These are phyloP conservation scores for Plasmodium yoelii DNA, from an alignment of 169 alveolate genomes.

Conservation along the genomic window DNA sequence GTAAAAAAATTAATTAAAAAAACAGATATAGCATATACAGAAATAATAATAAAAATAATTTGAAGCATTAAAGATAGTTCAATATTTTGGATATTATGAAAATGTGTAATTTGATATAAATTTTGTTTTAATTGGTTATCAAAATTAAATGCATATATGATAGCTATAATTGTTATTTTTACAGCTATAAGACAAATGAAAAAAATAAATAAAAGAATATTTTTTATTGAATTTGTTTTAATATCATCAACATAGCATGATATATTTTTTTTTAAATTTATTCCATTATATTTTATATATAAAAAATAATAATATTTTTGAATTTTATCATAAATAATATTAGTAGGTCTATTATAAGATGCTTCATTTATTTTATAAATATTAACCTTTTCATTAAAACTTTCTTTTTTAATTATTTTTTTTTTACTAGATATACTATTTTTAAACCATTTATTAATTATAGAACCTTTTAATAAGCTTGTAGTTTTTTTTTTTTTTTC, in stretches of 20 bases:
- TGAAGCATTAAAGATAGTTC: constrained; percentile 24
- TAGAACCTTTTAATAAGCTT: not conserved
- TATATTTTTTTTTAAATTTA: constrained; percentile 26
- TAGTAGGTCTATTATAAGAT: constrained; percentile 9
- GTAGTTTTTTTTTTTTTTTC: not conserved
- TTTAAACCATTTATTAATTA: not conserved
- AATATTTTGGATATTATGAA: not conserved
- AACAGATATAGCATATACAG: constrained; percentile 6
- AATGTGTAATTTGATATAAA: constrained; percentile 36
- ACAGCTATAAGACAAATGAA: constrained; percentile 42
- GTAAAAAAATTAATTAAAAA: constrained; percentile 11
- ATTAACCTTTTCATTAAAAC: constrained; percentile 11
- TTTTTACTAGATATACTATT: constrained; percentile 7
- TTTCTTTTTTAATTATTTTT: constrained; percentile 4
- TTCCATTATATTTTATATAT: constrained; percentile 41
- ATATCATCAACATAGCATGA: constrained; percentile 57
- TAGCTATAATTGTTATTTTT: constrained; percentile 43
- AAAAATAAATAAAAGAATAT: constrained; percentile 29
- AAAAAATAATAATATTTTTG: not conserved
- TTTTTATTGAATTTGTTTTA: constrained; percentile 7
- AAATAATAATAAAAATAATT: constrained; percentile 24
- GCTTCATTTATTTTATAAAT: not conserved
- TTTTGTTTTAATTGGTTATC: constrained; percentile 18
- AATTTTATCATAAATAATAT: constrained; percentile 20
- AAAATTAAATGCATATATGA: constrained; percentile 29